A percentile compares a stretch with the other conserved stretches of the same genome.
Conservation (phyloP, 2,329 filamentous ascomycete species). For the Hypoxylon sp. region DNA sequence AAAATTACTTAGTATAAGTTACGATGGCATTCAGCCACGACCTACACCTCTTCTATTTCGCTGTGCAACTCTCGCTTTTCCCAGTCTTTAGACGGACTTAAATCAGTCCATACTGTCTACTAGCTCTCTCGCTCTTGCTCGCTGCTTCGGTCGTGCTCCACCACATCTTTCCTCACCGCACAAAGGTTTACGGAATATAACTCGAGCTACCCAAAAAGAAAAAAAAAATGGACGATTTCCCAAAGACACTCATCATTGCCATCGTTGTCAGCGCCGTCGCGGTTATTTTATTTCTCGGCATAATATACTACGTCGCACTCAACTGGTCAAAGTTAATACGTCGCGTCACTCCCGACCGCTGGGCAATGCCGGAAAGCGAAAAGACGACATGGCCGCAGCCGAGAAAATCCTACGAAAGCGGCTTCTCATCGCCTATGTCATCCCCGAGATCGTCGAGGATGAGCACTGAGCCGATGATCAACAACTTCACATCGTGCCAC, state of each 20-base stretch:
- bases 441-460: conserved; percentile 38
- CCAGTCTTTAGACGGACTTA: conserved; percentile 1
- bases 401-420: conserved; percentile 34
- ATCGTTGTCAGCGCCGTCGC: conserved; percentile 38
- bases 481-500: conserved; percentile 10
- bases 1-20: conserved; percentile 41
- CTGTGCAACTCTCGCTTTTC: conserved; percentile 21
- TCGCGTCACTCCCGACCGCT: conserved; percentile 29
- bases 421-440: conserved; percentile 28
- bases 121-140: conserved; percentile 12
- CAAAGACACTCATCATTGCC: conserved; percentile 40
- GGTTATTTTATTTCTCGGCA: conserved; percentile 17
- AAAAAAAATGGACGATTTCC: conserved; percentile 40
- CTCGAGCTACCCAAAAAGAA: conserved; percentile 19
- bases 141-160: neutral
- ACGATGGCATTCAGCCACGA: conserved; percentile 5
- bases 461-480: conserved; percentile 34
- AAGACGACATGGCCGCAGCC: conserved; percentile 40
- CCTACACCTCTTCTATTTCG: conserved; percentile 6
- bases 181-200: conserved; percentile 5
- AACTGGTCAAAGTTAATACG: conserved; percentile 40
- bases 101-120: conserved; percentile 1
- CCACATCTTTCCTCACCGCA: conserved; percentile 3
- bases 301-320: conserved; percentile 40
- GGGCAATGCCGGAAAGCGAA: conserved; percentile 35